Evolutionary conservation across 306 rosid species (phyloP).

Genomic region (Urtica urens): DNA sequence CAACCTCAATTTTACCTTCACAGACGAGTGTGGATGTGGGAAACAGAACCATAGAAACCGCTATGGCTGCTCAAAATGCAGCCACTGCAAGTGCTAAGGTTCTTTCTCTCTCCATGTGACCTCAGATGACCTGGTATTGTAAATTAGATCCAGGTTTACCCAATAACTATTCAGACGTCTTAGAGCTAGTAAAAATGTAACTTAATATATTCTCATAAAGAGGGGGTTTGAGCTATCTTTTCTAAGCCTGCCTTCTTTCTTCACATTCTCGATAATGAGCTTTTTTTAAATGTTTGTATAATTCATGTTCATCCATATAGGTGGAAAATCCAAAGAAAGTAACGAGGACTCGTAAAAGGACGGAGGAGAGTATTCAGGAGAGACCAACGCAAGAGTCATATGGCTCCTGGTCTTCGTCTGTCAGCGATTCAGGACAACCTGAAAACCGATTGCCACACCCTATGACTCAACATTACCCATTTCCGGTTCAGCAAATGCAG

Average conservation of each 20-base stretch:
- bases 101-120: neutral
- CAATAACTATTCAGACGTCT: neutral
- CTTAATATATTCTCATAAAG: no score
- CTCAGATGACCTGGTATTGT: neutral
- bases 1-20: conserved; percentile 10
- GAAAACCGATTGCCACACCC: conserved; percentile 40
- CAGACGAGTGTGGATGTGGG: conserved; percentile 28
- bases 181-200: neutral
- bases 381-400: conserved; percentile 31
- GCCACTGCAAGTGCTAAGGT: conserved; percentile 30
- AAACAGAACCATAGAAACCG: conserved; percentile 16
- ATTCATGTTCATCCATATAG: conserved; percentile 28
- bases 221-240: no score
- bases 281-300: neutral
- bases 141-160: neutral
- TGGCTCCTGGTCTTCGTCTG: conserved; percentile 50
- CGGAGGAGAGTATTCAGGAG: conserved; percentile 35
- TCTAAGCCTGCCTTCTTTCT: no score
- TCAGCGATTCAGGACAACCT: conserved; percentile 31
- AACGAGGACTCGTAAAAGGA: conserved; percentile 31
- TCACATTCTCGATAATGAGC: no score
- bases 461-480: conserved; percentile 36
- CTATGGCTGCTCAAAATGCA: conserved; percentile 25
- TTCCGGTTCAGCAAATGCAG: conserved; percentile 43
- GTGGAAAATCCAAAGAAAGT: conserved; percentile 31